Evolutionary conservation across 1,284 basidiomycete species (phyloP).

Genomic region (Ganoderma lucidum): DNA sequence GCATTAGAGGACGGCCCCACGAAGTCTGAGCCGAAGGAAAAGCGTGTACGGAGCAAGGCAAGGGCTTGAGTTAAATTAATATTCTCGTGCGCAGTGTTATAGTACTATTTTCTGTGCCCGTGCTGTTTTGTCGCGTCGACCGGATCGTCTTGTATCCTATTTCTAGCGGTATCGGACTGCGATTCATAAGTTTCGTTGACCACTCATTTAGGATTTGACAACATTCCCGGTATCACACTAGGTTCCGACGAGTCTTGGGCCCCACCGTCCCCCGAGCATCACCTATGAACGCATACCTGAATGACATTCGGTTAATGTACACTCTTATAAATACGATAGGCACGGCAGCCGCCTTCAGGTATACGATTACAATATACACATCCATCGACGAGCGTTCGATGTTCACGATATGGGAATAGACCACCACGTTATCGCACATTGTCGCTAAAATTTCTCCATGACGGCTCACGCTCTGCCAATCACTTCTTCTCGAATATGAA

Average conservation of each 20-base stretch:
- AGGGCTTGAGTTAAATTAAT: background rate
- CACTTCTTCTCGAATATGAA: conserved; percentile 12
- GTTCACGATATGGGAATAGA: background rate
- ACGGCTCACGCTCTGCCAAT: background rate
- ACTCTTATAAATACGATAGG: no score
- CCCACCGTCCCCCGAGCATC: no score
- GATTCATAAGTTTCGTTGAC: background rate
- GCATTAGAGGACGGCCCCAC: no score
- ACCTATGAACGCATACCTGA: no score
- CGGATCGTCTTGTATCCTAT: background rate
- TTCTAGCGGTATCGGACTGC: background rate
- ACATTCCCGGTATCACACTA: no score
- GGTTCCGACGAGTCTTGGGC: no score
- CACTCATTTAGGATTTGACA: background rate
- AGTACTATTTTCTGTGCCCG: background rate
- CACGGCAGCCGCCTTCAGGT: background rate
- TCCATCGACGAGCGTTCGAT: background rate
- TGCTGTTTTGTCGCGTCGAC: background rate
- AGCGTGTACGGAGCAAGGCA: background rate
- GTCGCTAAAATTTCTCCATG: conserved; percentile 8
- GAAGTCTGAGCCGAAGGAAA: background rate
- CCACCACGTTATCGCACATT: conserved; percentile 15
- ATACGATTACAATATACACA: background rate
- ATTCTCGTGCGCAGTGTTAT: background rate
- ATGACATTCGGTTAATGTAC: no score